Evolutionary conservation across 192 early-diverging fungal species (phyloP).

Genomic region (Lunasporangiospora selenospora): DNA sequence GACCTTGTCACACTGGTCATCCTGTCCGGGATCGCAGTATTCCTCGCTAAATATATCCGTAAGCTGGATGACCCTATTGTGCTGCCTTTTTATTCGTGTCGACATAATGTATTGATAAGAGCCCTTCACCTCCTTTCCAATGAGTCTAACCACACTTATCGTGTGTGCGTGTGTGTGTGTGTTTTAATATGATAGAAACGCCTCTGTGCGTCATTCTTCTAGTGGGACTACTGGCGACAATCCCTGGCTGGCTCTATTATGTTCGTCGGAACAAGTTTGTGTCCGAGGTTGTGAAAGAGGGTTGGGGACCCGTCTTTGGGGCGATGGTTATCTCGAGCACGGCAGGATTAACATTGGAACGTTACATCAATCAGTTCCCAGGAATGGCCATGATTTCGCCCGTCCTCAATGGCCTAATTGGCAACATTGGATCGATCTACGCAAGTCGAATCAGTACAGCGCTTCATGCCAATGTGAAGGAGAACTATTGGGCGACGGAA

Average conservation of each 20-base stretch:
- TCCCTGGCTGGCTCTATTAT: conserved; percentile 56
- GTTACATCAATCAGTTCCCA: conserved; percentile 66
- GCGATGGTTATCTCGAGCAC: conserved; percentile 79
- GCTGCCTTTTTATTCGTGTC: too few species aligned
- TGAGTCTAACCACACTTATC: too few species aligned
- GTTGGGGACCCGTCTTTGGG: conserved; percentile 78
- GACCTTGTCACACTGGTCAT: conserved; percentile 75
- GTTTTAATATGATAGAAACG: conserved; percentile 34
- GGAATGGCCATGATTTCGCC: conserved; percentile 76
- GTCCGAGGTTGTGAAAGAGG: conserved; percentile 66
- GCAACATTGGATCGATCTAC: conserved; percentile 83
- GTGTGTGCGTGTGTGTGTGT: too few species aligned
- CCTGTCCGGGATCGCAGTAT: conserved; percentile 60
- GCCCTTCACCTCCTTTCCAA: too few species aligned
- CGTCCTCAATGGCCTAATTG: conserved; percentile 72
- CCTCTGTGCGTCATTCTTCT: conserved; percentile 51
- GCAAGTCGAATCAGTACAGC: conserved; percentile 79
- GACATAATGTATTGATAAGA: too few species aligned
- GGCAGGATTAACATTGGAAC: conserved; percentile 72
- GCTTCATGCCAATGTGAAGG: conserved; percentile 61
- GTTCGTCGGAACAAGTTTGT: conserved; percentile 72
- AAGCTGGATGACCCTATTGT: too few species aligned
- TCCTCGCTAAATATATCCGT: conserved; percentile 56
- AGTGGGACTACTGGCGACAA: conserved; percentile 34
- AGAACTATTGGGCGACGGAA: conserved; percentile 61